Conservation (phyloP, 2,329 filamentous ascomycete species). For the Penicillium sp. region DNA sequence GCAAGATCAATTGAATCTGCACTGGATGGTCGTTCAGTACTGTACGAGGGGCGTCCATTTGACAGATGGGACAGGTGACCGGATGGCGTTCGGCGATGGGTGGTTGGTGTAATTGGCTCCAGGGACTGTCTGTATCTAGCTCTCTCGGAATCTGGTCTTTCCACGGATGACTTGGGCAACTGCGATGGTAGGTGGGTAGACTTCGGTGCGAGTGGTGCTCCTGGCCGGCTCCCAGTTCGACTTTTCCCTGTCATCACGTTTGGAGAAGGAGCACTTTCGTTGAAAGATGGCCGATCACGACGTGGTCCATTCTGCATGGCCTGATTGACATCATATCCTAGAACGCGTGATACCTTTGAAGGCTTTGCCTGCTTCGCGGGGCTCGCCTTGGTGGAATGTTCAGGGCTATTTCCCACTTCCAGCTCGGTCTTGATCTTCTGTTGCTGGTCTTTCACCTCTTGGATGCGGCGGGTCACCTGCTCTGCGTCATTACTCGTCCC, state of each 20-base stretch:
- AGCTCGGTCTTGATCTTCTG: conserved; percentile 52
- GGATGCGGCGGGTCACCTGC: conserved; percentile 57
- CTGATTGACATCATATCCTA: conserved; percentile 2
- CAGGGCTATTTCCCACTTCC: conserved; percentile 37
- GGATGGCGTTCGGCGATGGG: conserved; percentile 40
- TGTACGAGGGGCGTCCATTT: conserved; percentile 44
- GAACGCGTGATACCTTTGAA: conserved; percentile 8
- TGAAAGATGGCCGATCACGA: conserved; percentile 7
- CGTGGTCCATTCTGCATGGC: conserved; percentile 4
- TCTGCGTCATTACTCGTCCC: conserved; percentile 48
- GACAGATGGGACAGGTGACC: conserved; percentile 35
- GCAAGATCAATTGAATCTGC: conserved; percentile 85
- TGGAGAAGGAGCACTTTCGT: conserved; percentile 69
- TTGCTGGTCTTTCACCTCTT: conserved; percentile 57
- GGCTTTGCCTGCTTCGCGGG: conserved; percentile 11
- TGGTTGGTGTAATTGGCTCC: conserved; percentile 26
- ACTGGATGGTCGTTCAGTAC: conserved; percentile 72
- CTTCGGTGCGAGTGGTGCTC: conserved; percentile 27
- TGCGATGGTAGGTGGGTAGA: conserved; percentile 24
- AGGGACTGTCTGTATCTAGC: conserved; percentile 26
- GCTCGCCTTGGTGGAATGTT: conserved; percentile 18
- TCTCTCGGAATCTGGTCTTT: conserved; percentile 30
- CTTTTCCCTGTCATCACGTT: conserved; percentile 61
- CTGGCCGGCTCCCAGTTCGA: conserved; percentile 31
- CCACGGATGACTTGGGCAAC: conserved; percentile 25